Percentiles rank a stretch among this genome's conserved stretches.
These are phyloP conservation scores for Bidens hawaiensis DNA, from an alignment of 140 eudicot species.

Conservation along the genomic window DNA sequence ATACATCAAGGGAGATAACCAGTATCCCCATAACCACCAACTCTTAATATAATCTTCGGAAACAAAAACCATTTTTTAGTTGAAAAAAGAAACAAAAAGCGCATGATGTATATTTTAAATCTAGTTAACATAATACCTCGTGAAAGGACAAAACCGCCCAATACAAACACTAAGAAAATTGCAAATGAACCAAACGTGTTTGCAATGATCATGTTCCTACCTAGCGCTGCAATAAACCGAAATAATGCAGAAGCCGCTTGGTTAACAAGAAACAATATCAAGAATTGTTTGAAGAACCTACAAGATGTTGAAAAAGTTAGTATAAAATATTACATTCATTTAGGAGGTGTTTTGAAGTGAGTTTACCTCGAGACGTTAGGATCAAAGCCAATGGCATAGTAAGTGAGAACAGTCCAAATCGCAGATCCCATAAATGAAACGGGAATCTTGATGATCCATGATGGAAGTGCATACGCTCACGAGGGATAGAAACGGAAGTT, in stretches of 20 bases:
- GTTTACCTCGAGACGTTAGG: slow-evolving; percentile 54
- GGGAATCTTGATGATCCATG: slow-evolving; percentile 86
- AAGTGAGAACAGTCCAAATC: slow-evolving; percentile 61
- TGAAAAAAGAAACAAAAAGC: not conserved
- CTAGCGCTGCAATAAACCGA: slow-evolving; percentile 57
- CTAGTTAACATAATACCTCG: slow-evolving; percentile 37
- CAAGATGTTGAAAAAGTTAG: not conserved
- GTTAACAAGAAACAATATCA: slow-evolving; percentile 51
- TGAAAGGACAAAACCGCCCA: slow-evolving; percentile 76
- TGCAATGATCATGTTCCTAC: slow-evolving; percentile 71
- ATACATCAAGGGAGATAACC: no score
- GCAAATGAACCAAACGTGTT: slow-evolving; percentile 66
- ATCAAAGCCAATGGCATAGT: no score
- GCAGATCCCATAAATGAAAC: slow-evolving; percentile 55
- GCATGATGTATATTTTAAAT: not conserved
- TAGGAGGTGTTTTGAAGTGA: not conserved
- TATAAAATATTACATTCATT: not conserved
- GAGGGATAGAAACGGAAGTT: slow-evolving; percentile 81
- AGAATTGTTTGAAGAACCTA: slow-evolving; percentile 62
- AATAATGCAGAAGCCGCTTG: no score
- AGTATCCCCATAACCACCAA: slow-evolving; percentile 83
- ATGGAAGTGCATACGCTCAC: slow-evolving; percentile 71
- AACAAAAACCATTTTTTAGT: not conserved
- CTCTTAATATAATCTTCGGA: slow-evolving; percentile 47
- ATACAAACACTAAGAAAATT: slow-evolving; percentile 48